Conservation (phyloP, 2,329 filamentous ascomycete species). For the Furcasterigmium sp. region DNA sequence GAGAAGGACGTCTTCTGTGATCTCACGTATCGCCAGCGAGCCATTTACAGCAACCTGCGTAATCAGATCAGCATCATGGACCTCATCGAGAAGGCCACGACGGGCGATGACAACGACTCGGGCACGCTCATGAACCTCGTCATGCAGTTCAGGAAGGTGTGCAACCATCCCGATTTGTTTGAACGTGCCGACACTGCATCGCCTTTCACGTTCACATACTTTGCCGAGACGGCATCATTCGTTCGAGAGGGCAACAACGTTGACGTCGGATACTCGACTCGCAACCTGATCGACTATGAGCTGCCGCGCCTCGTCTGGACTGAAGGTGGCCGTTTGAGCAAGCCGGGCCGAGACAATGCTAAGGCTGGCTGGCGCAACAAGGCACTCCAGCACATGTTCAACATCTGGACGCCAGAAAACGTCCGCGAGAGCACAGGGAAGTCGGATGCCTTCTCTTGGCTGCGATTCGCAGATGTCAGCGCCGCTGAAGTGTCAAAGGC, state of each 20-base stretch:
- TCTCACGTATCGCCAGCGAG: conserved; percentile 90
- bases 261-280: conserved; percentile 79
- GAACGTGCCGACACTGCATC: conserved; percentile 90
- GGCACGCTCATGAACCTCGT: conserved; percentile 98
- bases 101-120: conserved; percentile 90
- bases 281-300: conserved; percentile 78
- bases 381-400: conserved; percentile 77
- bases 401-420: conserved; percentile 81
- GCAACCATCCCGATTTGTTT: conserved; percentile 96
- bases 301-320: conserved; percentile 78
- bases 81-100: conserved; percentile 91
- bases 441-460: conserved; percentile 75
- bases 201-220: conserved; percentile 77
- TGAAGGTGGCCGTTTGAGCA: conserved; percentile 70
- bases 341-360: conserved; percentile 67
- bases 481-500: conserved; percentile 65
- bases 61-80: conserved; percentile 99
- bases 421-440: conserved; percentile 58
- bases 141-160: conserved; percentile 99
- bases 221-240: conserved; percentile 93
- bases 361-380: conserved; percentile 75
- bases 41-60: conserved; percentile 85
- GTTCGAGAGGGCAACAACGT: conserved; percentile 80
- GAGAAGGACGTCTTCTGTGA: conserved; percentile 95
- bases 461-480: conserved; percentile 79